Evolutionary conservation across 1,139 yeast species (phyloP).

Genomic region (Scheffersomyces lignicola): DNA sequence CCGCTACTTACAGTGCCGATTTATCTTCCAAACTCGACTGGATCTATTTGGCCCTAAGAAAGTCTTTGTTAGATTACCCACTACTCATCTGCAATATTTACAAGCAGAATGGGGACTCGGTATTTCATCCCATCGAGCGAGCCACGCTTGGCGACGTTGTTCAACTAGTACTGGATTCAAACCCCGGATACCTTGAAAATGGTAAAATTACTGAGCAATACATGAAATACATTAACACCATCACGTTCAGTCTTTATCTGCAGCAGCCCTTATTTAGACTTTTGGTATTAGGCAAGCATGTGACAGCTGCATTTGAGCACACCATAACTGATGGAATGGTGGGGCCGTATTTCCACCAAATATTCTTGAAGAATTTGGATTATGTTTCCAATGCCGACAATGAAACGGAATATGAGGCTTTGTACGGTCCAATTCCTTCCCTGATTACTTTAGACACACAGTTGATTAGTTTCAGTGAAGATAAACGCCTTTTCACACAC

Average conservation of each 20-base stretch:
- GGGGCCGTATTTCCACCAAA: constrained; percentile 40
- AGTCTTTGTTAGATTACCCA: constrained; percentile 35
- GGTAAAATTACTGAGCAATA: constrained; percentile 26
- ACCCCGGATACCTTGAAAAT: constrained; percentile 14
- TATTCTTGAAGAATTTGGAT: constrained; percentile 30
- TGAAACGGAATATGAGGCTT: constrained; percentile 4
- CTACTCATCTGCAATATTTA: constrained; percentile 33
- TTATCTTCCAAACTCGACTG: constrained; percentile 16
- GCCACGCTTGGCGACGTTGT: constrained; percentile 28
- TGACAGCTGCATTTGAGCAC: constrained; percentile 39
- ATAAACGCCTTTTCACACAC: constrained; percentile 19
- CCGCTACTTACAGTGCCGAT: constrained; percentile 31
- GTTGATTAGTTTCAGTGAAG: constrained; percentile 22
- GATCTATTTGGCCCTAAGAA: constrained; percentile 30
- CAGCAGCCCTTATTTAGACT: constrained; percentile 34
- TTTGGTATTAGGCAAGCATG: constrained; percentile 24
- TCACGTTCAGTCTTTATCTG: constrained; percentile 23
- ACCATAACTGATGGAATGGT: constrained; percentile 45
- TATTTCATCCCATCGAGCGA: constrained; percentile 24
- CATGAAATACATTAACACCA: constrained; percentile 25
- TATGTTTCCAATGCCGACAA: constrained; percentile 9
- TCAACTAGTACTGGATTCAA: constrained; percentile 11
- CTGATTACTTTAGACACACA: constrained; percentile 8
- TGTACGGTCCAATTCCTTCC: constrained; percentile 15
- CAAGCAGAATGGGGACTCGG: constrained; percentile 14